Base-by-base conservation (phyloP, 768 basidiomycete species). In the Thelephora aurantiotincta region DNA sequence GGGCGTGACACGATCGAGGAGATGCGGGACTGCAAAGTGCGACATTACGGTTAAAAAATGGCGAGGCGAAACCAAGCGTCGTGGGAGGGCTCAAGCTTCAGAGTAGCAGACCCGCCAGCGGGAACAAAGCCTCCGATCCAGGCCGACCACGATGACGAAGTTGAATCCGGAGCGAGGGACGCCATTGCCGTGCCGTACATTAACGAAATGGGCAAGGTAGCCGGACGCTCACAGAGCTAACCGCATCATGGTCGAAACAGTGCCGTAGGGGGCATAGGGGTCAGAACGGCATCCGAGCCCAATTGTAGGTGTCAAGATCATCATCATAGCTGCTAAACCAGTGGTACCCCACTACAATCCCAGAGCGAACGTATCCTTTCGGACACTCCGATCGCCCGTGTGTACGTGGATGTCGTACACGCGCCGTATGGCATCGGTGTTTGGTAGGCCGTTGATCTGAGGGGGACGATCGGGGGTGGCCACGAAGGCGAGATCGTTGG, bases 241-340 rank as follows among this genome's bases (percentile, higher is more conserved):
- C 53, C 16, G 43, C 38, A 33, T 14, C 18, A 33, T 16, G 33
- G 49, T 14, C 36, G 11, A 13, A 46, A 48, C 33, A 49, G 49
- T 23, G 44, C 50, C 14, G 54, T 44, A 49, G 19, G 26, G n/a
- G 30, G 45, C 16, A 16, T 48, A 44, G 4, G 22, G 18, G 7
- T 35, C 48, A 2, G 33, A 47, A 43, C 42, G 48, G 19, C 48
- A 49, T 13, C 48, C 43, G 22, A 45, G 44, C 9, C 44, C 57
- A 2, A 51, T 50, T 0, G 65, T 67, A 7, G 65, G 65, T 0
- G 61, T 65, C 19, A 50, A 61, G 52, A 54, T 60, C 11, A 54
- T 53, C 7, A 55, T 52, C 2, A 64, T 35, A 23, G 65, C 2
- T n/a, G n/a, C n/a, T n/a, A n/a, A n/a, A n/a, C n/a, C n/a, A n/a